Evolutionary conservation across 2,329 filamentous ascomycete species (phyloP).

Genomic region (Clonostachys sp.): DNA sequence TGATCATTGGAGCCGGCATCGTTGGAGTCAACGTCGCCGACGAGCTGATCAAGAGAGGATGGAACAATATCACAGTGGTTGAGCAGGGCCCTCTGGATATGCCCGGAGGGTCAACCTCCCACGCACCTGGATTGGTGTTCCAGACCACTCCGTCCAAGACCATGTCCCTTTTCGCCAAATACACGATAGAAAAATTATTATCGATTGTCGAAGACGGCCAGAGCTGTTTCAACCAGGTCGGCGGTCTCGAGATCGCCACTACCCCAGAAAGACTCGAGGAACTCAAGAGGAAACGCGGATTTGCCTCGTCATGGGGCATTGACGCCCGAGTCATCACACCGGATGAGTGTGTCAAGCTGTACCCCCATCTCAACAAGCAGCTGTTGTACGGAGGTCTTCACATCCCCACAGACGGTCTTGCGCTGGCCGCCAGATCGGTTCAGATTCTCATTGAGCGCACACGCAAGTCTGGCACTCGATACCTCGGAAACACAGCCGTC

Average conservation of each 20-base stretch:
- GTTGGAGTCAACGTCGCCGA: constrained; percentile 61
- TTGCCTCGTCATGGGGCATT: constrained; percentile 56
- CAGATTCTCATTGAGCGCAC: constrained; percentile 57
- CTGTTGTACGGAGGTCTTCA: constrained; percentile 53
- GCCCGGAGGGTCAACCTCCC: constrained; percentile 62
- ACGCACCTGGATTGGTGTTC: constrained; percentile 61
- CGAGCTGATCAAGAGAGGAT: constrained; percentile 58
- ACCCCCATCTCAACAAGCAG: constrained; percentile 48
- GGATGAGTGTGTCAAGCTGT: constrained; percentile 46
- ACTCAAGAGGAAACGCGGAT: constrained; percentile 58
- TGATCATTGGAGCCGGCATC: constrained; percentile 60
- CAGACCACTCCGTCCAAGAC: constrained; percentile 55
- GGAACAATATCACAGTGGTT: constrained; percentile 59
- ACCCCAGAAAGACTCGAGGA: constrained; percentile 54
- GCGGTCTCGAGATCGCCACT: constrained; percentile 58
- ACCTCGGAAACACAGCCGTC: constrained; percentile 51
- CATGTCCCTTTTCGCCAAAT: constrained; percentile 53
- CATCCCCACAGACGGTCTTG: constrained; percentile 57
- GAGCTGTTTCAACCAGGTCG: constrained; percentile 57
- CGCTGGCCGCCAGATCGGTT: constrained; percentile 55
- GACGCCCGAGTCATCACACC: constrained; percentile 44
- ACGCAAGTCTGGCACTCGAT: constrained; percentile 50
- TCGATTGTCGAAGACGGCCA: constrained; percentile 34
- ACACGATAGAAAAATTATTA: constrained; percentile 56
- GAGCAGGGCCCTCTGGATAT: constrained; percentile 59